Evolutionary conservation across 176 grass and related monocot species (phyloP).

Genomic region (Ensete glaucum): DNA sequence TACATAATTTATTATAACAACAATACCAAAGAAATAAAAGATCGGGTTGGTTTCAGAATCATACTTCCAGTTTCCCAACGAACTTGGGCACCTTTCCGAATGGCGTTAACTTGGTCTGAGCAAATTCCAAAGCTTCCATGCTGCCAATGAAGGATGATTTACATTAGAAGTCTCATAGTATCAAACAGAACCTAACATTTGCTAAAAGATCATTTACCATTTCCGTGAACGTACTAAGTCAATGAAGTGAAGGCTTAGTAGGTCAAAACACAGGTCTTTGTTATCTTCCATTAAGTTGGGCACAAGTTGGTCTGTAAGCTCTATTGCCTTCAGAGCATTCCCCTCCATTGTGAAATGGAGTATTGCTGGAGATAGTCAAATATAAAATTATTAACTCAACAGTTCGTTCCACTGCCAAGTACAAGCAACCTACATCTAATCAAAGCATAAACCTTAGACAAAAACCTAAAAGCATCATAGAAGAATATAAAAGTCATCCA

Average conservation of each 20-base stretch:
- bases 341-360: constrained; percentile 68
- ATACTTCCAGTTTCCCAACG: constrained; percentile 89
- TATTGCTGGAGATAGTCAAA: constrained; percentile 50
- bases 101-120: constrained; percentile 57
- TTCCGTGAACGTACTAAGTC: constrained; percentile 64
- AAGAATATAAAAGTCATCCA: too few species aligned
- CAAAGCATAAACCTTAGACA: not conserved
- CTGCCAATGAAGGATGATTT: constrained; percentile 32
- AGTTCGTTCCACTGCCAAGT: not conserved
- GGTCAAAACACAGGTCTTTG: constrained; percentile 87
- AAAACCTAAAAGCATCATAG: not conserved
- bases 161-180: not conserved
- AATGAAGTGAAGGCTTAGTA: constrained; percentile 91
- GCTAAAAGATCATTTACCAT: constrained; percentile 38
- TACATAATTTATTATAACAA: not conserved
- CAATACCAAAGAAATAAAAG: not conserved
- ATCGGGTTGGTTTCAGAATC: constrained; percentile 11
- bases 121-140: constrained; percentile 90
- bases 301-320: constrained; percentile 75
- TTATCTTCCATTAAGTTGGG: constrained; percentile 71
- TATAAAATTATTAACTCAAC: constrained; percentile 14
- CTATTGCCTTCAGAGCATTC: constrained; percentile 74
- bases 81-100: constrained; percentile 77
- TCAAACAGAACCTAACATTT: constrained; percentile 4
- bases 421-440: not conserved